Conservation (phyloP, 805 yeast genomes). For the Tetrapisispora arboricola region DNA sequence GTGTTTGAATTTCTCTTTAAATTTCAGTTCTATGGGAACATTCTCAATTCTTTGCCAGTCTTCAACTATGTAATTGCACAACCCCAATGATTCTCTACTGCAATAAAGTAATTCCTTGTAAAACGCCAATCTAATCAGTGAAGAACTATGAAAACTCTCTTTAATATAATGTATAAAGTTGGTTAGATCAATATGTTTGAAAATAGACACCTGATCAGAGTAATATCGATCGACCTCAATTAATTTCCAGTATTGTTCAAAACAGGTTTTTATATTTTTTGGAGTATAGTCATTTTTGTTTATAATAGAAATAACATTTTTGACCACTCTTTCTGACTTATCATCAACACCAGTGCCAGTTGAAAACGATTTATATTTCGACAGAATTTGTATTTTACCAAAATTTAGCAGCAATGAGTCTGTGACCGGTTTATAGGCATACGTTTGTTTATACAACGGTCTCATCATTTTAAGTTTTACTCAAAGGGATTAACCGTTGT, state of each 20-base stretch:
- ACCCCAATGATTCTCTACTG: neutral
- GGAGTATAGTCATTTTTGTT: neutral
- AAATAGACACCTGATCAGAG: neutral
- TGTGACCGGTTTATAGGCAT: too few species aligned
- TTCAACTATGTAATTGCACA: neutral
- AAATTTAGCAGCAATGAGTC: too few species aligned
- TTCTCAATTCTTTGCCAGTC: neutral
- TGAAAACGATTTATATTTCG: too few species aligned
- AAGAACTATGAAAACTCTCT: constrained; percentile 3
- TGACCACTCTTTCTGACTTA: neutral
- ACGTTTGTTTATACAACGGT: too few species aligned
- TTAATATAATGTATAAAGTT: constrained; percentile 2
- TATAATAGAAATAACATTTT: neutral
- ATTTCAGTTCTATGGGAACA: neutral
- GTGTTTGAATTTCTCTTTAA: neutral
- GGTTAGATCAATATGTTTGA: neutral
- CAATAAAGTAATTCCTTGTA: constrained; percentile 8
- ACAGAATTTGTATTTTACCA: too few species aligned
- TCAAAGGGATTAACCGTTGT: too few species aligned
- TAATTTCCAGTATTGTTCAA: neutral
- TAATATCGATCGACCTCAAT: neutral
- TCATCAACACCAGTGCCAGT: neutral
- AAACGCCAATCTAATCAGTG: constrained; percentile 8
- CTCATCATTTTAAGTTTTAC: too few species aligned
- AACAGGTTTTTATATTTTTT: neutral